Base-by-base conservation (phyloP, 257 asterid genomes). In the Primulina huaijiensis region DNA sequence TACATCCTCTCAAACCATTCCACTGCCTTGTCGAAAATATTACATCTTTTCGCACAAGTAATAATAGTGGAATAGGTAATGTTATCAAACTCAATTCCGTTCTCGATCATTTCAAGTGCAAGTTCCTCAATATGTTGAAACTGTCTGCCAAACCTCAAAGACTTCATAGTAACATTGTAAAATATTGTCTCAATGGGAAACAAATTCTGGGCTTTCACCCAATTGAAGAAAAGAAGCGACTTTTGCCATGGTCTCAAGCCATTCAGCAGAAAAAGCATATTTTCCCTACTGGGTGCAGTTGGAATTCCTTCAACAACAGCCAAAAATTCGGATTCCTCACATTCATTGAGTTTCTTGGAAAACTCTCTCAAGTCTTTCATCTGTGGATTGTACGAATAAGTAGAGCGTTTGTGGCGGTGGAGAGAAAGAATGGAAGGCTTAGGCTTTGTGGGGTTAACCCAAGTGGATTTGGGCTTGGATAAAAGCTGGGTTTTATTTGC, bases 1-100 rank as follows among this genome's bases (percentile, higher is more conserved):
- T 94, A 90, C 99, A 94, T 94, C 75, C 95, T 83, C 84, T 94
- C 97, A 74, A 94, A 94, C 99, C 96, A 94, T 84, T 85, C 96
- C n/a, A 90, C 86, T 0, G 99, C 99, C 75, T 89, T 90, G 25
- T 87, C 90, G 61, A 86, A 94, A 73, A 86, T 91, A 74, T 85
- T 83, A 30, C 96, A 90, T 82, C 92, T 87, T 74, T 94, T 94
- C 2, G 99, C 99, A 50, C 90, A 82, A 0, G 96, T 84, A 46
- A 94, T 94, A 23, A 94, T 90, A n/a, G 99, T 94, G 0, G 96
- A 90, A 68, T 90, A 94, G 37, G 96, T 94, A 55, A 94, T 91
- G 74, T 90, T 94, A 72, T 94, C 99, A 20, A 90, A 87, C 53
- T 67, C 90, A 66, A 90, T 30, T 6, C 82, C 92, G 21, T 83